A percentile compares a stretch with the other conserved stretches of the same genome.
Evolutionary conservation across 2,329 filamentous ascomycete genomes (phyloP).

Genomic region (Sporothrix brasiliensis): DNA sequence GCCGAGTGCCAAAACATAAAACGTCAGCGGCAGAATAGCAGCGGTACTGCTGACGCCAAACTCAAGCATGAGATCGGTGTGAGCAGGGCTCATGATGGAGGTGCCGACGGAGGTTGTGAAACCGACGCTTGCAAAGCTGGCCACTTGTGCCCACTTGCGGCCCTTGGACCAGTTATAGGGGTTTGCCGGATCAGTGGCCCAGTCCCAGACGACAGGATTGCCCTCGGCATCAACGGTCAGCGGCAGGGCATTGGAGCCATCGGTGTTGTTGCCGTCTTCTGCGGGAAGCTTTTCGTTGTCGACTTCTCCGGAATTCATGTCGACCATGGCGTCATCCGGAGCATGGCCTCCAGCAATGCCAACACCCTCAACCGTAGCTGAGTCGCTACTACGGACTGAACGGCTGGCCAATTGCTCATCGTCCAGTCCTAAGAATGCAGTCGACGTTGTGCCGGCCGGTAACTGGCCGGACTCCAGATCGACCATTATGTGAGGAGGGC

Average conservation of each 20-base stretch:
- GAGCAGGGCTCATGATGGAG: conserved; percentile 57
- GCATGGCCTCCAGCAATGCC: not conserved
- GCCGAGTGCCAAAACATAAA: conserved; percentile 63
- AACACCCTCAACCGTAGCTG: not conserved
- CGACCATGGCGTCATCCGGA: not conserved
- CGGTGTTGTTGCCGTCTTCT: conserved; percentile 4
- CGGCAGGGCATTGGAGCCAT: not conserved
- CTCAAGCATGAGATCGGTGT: conserved; percentile 51
- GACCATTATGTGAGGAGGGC: not conserved
- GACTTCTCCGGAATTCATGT: not conserved
- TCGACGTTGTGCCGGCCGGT: not conserved
- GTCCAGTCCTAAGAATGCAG: not conserved
- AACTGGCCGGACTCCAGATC: not conserved
- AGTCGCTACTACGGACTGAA: conserved; percentile 7
- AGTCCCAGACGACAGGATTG: conserved; percentile 37
- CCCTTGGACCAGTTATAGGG: conserved; percentile 55
- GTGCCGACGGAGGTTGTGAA: conserved; percentile 57
- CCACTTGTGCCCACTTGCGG: conserved; percentile 48
- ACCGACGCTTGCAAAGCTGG: conserved; percentile 46
- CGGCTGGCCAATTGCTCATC: not conserved
- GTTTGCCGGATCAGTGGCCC: conserved; percentile 50
- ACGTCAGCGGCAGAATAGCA: conserved; percentile 60
- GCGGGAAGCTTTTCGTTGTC: not conserved
- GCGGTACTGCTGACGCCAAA: conserved; percentile 60
- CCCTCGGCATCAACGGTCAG: conserved; percentile 24